These are phyloP conservation scores for Ophiostoma fasciatum DNA, from an alignment of 2,329 filamentous ascomycete species.

Conservation along the genomic window DNA sequence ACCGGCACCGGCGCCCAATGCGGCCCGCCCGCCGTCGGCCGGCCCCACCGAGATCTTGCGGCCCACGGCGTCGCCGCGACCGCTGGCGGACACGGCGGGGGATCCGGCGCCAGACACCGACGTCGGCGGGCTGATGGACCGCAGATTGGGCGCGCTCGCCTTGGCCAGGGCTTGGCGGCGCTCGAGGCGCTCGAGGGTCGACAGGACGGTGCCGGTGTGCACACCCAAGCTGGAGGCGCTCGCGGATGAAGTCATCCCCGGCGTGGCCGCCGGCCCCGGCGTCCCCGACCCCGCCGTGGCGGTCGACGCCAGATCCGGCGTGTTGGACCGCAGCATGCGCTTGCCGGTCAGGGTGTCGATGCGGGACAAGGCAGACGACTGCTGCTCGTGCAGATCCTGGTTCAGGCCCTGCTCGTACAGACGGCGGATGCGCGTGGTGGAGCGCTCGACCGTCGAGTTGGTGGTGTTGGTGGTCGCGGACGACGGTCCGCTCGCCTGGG, in stretches of 20 bases:
- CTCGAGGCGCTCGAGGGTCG: constrained; percentile 7
- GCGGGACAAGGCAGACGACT: constrained; percentile 59
- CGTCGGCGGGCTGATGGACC: constrained; percentile 35
- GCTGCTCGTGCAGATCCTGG: constrained; percentile 68
- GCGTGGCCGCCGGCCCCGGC: no score
- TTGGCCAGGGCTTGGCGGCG: constrained; percentile 31
- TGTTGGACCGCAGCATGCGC: constrained; percentile 34
- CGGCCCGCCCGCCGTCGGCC: no score
- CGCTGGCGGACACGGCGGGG: no score
- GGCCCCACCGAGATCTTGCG: no score
- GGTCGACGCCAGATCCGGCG: constrained; percentile 31
- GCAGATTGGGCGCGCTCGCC: constrained; percentile 55
- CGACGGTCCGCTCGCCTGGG: constrained; percentile 18
- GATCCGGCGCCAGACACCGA: no score
- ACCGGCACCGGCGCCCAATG: no score
- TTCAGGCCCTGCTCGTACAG: constrained; percentile 74
- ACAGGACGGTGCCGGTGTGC: constrained; percentile 1
- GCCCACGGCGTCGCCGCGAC: no score
- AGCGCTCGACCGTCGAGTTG: no score
- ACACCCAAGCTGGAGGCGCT: no score
- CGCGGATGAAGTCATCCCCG: no score
- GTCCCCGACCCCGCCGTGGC: constrained; percentile 34
- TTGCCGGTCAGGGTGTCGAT: constrained; percentile 65
- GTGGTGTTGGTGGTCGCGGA: constrained; percentile 21
- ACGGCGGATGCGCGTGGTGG: constrained; percentile 51